These are phyloP conservation scores for Diaporthe ilicicola DNA, from an alignment of 2,329 filamentous ascomycete species.

Conservation along the genomic window DNA sequence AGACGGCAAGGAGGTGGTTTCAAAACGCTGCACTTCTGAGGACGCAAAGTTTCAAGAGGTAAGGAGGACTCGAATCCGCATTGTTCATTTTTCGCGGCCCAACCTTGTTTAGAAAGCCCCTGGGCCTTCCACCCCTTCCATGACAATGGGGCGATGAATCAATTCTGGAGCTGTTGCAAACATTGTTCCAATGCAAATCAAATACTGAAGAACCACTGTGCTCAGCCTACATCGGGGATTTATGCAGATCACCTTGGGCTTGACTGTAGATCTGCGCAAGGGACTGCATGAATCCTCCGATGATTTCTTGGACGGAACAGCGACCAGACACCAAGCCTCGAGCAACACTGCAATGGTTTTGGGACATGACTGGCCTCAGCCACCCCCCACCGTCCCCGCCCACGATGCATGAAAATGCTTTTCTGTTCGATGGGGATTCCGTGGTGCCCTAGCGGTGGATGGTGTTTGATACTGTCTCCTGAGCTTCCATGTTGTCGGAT, in stretches of 20 bases:
- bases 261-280: conserved; percentile 1
- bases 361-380: conserved; percentile 6
- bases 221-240: neutral
- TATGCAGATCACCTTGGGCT: conserved; percentile 8
- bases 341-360: conserved; percentile 1
- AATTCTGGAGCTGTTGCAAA: conserved; percentile 13
- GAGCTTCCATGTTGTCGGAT: conserved; percentile 9
- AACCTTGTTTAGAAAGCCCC: conserved; percentile 11
- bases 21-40: neutral
- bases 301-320: neutral
- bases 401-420: neutral
- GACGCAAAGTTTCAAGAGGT: conserved; percentile 9
- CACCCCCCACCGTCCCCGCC: neutral
- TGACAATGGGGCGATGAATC: neutral
- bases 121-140: neutral
- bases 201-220: neutral
- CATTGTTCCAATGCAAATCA: neutral
- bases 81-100: conserved; percentile 10
- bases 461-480: conserved; percentile 1
- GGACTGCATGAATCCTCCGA: conserved; percentile 2
- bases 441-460: neutral
- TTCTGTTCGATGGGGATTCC: neutral
- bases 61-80: neutral
- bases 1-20: neutral
- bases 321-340: conserved; percentile 7